Base-by-base conservation (phyloP, 257 asterid species). In the Salvia rosmarinus region DNA sequence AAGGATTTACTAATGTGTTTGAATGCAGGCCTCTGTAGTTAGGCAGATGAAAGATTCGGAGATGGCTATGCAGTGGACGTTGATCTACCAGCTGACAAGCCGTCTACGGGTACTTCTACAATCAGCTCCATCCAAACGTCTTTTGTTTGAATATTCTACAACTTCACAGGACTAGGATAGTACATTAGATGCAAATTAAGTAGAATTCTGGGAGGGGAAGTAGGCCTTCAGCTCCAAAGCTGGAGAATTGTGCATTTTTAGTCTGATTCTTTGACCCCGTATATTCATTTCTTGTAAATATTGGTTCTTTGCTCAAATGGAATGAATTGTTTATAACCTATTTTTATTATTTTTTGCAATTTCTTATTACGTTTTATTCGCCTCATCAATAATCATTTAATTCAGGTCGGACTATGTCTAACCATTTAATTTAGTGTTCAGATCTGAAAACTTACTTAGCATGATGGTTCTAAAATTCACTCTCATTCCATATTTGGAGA, bases 31-130 rank as follows among this genome's bases (percentile, higher is more conserved):
- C 13, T 95, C 99, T 28, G 95, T 95, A 17, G 96, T 91, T 42
- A 91, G 99, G 84, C 99, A 89, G 92, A 95, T 91, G 99, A 91
- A 95, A 85, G 99, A 95, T 79, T 91, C 98, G 16, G 98, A 95
- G 88, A 95, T 89, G 99, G 98, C 98, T 19, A 89, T 91, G 98
- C 99, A 95, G 75, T 95, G 99, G 98, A 95, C 98, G 6, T 82
- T 95, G 82, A 95, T 91, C 86, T 95, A 95, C 82, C 96, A 86
- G 79, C 96, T 95, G 56, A 95, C 98, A 0, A 94, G 98, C 80
- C 98, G 99, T 60, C 83, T 95, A 7, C 87, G 96, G 1, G 88
- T 95, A 61, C 96, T 95, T 58, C 83, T 95, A 39, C 99, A 95
- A 47, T 95, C 99, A 54, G 91, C 96, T 16, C 99, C 99, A 35